Percentiles rank a stretch among this genome's conserved stretches.
phyloP scores from a whole-genome alignment of 495 filamentous ascomycete genomes.

The Stereocaulon alpinum region DNA sequence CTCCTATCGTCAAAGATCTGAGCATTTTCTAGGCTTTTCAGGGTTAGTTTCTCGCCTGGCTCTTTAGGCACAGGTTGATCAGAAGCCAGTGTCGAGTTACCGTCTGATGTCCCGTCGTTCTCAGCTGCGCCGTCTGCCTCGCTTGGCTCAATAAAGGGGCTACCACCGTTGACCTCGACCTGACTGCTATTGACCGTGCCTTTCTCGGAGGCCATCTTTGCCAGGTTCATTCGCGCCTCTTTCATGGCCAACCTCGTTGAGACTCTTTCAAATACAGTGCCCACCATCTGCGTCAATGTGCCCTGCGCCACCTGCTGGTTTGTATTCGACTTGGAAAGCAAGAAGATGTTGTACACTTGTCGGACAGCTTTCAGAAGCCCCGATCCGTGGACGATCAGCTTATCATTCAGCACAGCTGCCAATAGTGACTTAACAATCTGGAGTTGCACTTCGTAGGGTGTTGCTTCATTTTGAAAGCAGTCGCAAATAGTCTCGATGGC shows the following conservation, averaged over 20 bases:
- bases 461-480: slow-evolving; percentile 94
- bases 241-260: slow-evolving; percentile 80
- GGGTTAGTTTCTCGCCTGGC: slow-evolving; percentile 69
- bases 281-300: slow-evolving; percentile 95
- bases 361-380: slow-evolving; percentile 96
- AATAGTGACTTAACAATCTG: slow-evolving; percentile 97
- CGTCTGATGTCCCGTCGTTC: slow-evolving; percentile 39
- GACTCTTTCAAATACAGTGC: slow-evolving; percentile 92
- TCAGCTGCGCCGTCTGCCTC: slow-evolving; percentile 32
- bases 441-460: slow-evolving; percentile 78
- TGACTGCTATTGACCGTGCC: slow-evolving; percentile 25
- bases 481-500: slow-evolving; percentile 99
- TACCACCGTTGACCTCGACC: slow-evolving; percentile 17
- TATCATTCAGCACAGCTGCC: slow-evolving; percentile 93
- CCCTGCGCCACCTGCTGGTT: slow-evolving; percentile 97
- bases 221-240: slow-evolving; percentile 48
- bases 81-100: slow-evolving; percentile 35
- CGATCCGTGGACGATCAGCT: slow-evolving; percentile 94
- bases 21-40: slow-evolving; percentile 89
- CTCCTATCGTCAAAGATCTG: slow-evolving; percentile 89
- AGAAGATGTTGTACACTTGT: slow-evolving; percentile 97
- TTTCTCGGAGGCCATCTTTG: slow-evolving; percentile 30
- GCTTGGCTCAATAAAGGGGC: slow-evolving; percentile 24
- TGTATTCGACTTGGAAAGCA: slow-evolving; percentile 77
- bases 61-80: slow-evolving; percentile 50